Base-by-base conservation (phyloP, 768 basidiomycete genomes). In the Glaciozyma antarctica region DNA sequence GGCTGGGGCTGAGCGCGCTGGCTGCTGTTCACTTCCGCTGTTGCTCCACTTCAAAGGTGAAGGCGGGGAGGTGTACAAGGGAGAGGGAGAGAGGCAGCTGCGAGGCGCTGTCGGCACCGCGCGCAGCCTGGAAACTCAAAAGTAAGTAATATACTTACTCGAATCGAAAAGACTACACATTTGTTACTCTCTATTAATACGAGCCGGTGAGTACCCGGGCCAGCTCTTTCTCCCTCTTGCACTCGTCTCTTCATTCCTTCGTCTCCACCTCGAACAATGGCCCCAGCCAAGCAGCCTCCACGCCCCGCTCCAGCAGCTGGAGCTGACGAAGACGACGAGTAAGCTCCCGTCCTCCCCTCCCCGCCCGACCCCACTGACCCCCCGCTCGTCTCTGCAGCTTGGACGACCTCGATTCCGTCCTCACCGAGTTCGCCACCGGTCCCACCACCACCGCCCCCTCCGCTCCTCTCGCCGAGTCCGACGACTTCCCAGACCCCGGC, bases 391-490 rank as follows among this genome's bases (percentile, higher is more conserved):
- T 17, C 28, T 24, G 13, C 61, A 70, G 68, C 54, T 61, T 70
- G 51, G 65, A 67, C 45, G 72, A 68, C 53, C 62, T 70, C 53
- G 69, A 71, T 60, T 67, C 69, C 21, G 65, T 71, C 22, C 62
- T 72, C 48, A 69, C 71, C 38, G 65, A 71, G 48, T 67, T 74
- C 64, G 34, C 45, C 2, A 19, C 57, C 6, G 19, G 57, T 28
- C 6, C 41, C 12, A n/a, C 57, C n/a, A 5, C 49, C 1, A 3
- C 60, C 34, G 28, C 49, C 7, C 43, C 44, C 12, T 21, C 57
- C 10, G 2, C 60, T 13, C 4, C 64, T 5, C 15, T 15, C n/a
- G 43, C 43, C 41, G 57, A 28, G 12, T 8, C 34, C 4, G 60
- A 59, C 44, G 62, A 63, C 44, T 61, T 67, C 19, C 65, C 69